A percentile compares a stretch with the other conserved stretches of the same genome.
phyloP scores from a whole-genome alignment of 495 filamentous ascomycete species.

The Hypomontagnella monticulosa region DNA sequence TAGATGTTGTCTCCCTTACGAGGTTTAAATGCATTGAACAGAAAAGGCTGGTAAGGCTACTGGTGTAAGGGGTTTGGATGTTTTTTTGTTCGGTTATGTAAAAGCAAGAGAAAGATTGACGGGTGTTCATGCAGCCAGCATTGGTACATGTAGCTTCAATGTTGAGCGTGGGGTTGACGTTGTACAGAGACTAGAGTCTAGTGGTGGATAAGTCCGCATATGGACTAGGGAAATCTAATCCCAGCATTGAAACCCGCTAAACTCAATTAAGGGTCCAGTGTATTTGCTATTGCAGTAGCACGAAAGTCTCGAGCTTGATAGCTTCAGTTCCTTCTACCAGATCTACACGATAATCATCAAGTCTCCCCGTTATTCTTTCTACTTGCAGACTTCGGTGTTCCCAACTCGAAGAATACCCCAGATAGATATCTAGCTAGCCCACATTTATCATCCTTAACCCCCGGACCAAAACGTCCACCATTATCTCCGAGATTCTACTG shows the following conservation, averaged over 20 bases:
- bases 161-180: constrained; percentile 28
- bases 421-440: no score
- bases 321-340: no score
- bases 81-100: neutral
- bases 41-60: constrained; percentile 8
- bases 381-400: no score
- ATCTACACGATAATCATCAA: neutral
- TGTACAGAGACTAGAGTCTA: neutral
- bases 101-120: constrained; percentile 23
- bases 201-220: neutral
- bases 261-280: constrained; percentile 23
- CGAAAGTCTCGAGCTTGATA: no score
- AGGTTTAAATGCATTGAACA: neutral
- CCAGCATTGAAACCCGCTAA: constrained; percentile 33
- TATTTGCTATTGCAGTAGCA: constrained; percentile 3
- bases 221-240: constrained; percentile 13
- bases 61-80: constrained; percentile 30
- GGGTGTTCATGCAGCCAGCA: neutral
- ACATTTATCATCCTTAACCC: neutral
- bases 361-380: neutral
- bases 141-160: no score
- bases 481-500: constrained; percentile 15
- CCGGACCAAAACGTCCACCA: constrained; percentile 1
- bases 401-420: no score
- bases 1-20: constrained; percentile 5